Percentiles rank a stretch among this genome's conserved stretches.
Conservation (phyloP, 495 filamentous ascomycete species). For the Astrocystis sublimbata region DNA sequence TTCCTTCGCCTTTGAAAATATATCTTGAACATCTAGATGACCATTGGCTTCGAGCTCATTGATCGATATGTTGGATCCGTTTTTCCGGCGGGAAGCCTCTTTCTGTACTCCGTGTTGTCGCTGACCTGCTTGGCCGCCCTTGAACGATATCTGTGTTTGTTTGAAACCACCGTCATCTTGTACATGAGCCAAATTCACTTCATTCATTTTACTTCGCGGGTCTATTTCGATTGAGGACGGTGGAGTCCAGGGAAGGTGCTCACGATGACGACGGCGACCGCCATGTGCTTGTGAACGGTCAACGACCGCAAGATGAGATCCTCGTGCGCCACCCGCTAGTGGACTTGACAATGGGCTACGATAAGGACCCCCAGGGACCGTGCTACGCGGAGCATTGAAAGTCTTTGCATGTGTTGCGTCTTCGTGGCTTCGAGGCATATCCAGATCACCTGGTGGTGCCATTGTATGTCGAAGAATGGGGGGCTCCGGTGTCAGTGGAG, state of each 20-base stretch:
- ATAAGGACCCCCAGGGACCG: constrained; percentile 28
- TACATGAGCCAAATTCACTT: neutral
- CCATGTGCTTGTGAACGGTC: neutral
- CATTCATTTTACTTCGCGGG: neutral
- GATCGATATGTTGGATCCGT: neutral
- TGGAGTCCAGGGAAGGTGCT: constrained; percentile 25
- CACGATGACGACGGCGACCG: constrained; percentile 13
- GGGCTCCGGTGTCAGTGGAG: constrained; percentile 25
- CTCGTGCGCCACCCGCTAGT: neutral
- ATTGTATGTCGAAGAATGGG: constrained; percentile 28
- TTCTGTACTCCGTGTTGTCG: neutral
- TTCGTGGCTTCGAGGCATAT: constrained; percentile 26
- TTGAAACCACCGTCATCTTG: constrained; percentile 15
- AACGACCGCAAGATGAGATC: neutral
- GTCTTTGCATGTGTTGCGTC: constrained; percentile 1
- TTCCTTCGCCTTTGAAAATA: constrained; percentile 10
- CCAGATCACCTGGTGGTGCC: constrained; percentile 32
- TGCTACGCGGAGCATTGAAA: neutral
- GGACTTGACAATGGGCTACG: constrained; percentile 30
- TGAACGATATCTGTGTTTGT: constrained; percentile 29
- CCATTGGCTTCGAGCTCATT: neutral
- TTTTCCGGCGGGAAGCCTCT: neutral
- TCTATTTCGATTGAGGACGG: constrained; percentile 24
- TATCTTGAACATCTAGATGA: neutral
- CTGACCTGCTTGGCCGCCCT: neutral